Evolutionary conservation across 1,284 basidiomycete genomes (phyloP), one percentile per base, ranked within the genome.

Genomic region (Apiotrichum siamense): DNA sequence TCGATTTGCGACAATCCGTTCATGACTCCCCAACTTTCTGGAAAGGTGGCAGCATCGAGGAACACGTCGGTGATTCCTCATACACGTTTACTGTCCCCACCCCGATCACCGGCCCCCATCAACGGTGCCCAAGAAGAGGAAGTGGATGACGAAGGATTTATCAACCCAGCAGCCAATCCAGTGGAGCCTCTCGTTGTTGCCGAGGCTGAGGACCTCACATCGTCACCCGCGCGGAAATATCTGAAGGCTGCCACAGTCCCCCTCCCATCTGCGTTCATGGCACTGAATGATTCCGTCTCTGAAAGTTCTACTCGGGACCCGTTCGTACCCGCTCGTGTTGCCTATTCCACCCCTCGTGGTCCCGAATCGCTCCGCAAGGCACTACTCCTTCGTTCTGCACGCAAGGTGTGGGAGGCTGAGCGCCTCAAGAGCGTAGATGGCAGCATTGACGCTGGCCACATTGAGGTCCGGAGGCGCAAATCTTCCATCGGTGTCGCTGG

Each of bases 361-460:
- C 54, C 61, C 2, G 60, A 58, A 10, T 67, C 69, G 1, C 59
- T 74, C 4, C 62, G 69, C 41, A 66, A 70, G 43, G 59, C 65
- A 3, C 56, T 73, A 2, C 59, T 74, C 5, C 57, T 73, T 7
- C 62, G 66, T 3, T 70, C 69, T 0, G 71, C 70, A 0, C 59
- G 70, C 17, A 72, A 70, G 52, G 63, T 61, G 5, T 68, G 67
- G 67, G 61, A 72, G 43, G 60, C 64, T 27, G 57, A 63, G 13
- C 55, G 57, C 11, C 45, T 55, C 11, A 49, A 57, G 25, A 64
- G 64, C 18, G 49, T 68, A 12, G 68, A 68, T 18, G 64, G 62
- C 25, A 68, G 66, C 33, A 63, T 71, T 23, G 61, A 62, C 31
- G 49, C 55, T 10, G 65, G 63, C 3, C 50, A 57, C 29, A 55